A percentile compares a stretch with the other conserved stretches of the same genome.
These are phyloP conservation scores for Jamesozyma jinghongensis DNA, from an alignment of 805 yeast genomes.

Conservation along the genomic window DNA sequence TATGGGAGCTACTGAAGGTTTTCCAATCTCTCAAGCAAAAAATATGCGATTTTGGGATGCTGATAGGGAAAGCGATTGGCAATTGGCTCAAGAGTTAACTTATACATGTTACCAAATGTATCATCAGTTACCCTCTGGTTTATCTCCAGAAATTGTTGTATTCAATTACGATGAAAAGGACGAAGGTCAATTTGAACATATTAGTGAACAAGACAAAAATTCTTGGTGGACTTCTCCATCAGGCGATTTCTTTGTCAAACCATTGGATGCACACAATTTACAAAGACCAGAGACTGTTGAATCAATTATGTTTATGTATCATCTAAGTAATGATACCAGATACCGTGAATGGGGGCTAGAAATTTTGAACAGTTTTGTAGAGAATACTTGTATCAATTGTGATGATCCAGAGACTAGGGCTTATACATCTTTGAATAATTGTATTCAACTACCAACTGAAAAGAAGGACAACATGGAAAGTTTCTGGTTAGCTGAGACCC, in stretches of 20 bases:
- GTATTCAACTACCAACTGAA: conserved; percentile 45
- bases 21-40: conserved; percentile 45
- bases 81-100: conserved; percentile 64
- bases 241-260: conserved; percentile 60
- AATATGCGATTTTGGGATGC: conserved; percentile 48
- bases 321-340: conserved; percentile 69
- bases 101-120: conserved; percentile 81
- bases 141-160: conserved; percentile 81
- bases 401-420: conserved; percentile 31
- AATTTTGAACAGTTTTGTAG: conserved; percentile 61
- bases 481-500: conserved; percentile 89
- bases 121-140: conserved; percentile 62
- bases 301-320: conserved; percentile 68
- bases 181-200: conserved; percentile 9
- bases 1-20: conserved; percentile 79
- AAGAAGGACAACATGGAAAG: conserved; percentile 73
- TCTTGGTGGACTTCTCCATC: conserved; percentile 28
- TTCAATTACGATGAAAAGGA: conserved; percentile 50
- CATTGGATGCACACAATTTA: conserved; percentile 67
- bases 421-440: conserved; percentile 61
- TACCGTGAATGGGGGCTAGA: conserved; percentile 88
- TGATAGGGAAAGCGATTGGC: conserved; percentile 51
- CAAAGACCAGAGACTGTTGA: conserved; percentile 95
- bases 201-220: not conserved
- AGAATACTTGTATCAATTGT: conserved; percentile 43